Evolutionary conservation across 1,284 basidiomycete species (phyloP).

Genomic region (Thecaphora frezii): DNA sequence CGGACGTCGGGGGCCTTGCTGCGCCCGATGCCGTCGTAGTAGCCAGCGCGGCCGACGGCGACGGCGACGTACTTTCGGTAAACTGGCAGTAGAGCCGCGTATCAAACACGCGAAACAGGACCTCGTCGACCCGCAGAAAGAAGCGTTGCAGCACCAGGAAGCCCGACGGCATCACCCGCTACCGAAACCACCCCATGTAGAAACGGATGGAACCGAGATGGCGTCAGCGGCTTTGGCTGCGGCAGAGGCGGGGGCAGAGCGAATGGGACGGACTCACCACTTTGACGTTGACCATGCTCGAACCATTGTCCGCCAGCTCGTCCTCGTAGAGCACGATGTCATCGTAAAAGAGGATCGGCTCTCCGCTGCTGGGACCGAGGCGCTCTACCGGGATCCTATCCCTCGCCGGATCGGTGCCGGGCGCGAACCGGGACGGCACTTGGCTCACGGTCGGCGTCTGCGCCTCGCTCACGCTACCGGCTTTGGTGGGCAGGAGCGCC

Average conservation of each 20-base stretch:
- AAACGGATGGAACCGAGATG: slow-evolving; percentile 3
- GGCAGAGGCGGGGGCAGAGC: no score
- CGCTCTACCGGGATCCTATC: slow-evolving; percentile 56
- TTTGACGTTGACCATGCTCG: slow-evolving; percentile 53
- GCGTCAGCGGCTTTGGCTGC: no score
- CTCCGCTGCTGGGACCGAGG: slow-evolving; percentile 44
- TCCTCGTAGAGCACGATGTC: slow-evolving; percentile 57
- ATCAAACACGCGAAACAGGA: slow-evolving; percentile 87
- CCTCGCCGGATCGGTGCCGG: slow-evolving; percentile 36
- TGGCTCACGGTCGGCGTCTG: not conserved
- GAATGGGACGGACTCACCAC: slow-evolving; percentile 22
- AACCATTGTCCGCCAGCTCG: slow-evolving; percentile 57
- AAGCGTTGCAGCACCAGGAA: slow-evolving; percentile 88
- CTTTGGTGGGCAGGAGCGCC: slow-evolving; percentile 1
- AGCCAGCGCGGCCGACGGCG: not conserved
- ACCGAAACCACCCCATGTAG: slow-evolving; percentile 10
- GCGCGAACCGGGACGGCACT: slow-evolving; percentile 14
- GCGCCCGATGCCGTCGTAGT: not conserved
- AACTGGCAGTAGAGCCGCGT: slow-evolving; percentile 89
- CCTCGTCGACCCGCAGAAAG: slow-evolving; percentile 91
- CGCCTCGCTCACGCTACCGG: not conserved
- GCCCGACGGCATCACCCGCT: slow-evolving; percentile 98
- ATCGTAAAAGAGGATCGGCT: slow-evolving; percentile 58
- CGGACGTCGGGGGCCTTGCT: not conserved
- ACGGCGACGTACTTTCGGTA: slow-evolving; percentile 9